These are phyloP conservation scores for Phellopilus nigrolimitatus DNA, from an alignment of 1,284 basidiomycete genomes.

Conservation along the genomic window DNA sequence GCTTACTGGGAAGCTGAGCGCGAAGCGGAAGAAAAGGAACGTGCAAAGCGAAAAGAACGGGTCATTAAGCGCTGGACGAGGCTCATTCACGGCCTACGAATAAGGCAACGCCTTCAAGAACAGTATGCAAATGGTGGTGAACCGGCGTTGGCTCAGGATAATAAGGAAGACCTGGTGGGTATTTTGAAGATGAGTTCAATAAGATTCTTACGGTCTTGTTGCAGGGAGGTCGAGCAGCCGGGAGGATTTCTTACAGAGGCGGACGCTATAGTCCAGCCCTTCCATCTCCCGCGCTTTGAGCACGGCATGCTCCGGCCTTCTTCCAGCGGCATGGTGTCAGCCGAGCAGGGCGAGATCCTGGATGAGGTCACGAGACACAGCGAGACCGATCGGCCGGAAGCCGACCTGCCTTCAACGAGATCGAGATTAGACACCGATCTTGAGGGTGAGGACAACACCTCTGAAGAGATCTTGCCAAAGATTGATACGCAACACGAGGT, in stretches of 20 bases:
- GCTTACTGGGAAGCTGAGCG: constrained; percentile 84
- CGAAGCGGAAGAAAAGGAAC: constrained; percentile 72
- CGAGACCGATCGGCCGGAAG: not conserved
- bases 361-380: not conserved
- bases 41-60: constrained; percentile 71
- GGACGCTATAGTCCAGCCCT: constrained; percentile 70
- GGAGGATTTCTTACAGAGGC: constrained; percentile 66
- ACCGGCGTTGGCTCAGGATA: constrained; percentile 3
- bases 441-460: constrained; percentile 1
- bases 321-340: constrained; percentile 2
- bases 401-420: not conserved
- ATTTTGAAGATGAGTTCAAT: not conserved
- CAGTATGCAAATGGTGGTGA: constrained; percentile 60
- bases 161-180: not conserved
- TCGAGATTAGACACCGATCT: not conserved
- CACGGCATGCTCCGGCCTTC: constrained; percentile 30
- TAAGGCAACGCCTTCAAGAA: constrained; percentile 76
- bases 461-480: constrained; percentile 6
- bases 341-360: constrained; percentile 13
- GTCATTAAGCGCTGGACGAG: constrained; percentile 87
- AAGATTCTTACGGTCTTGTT: not conserved
- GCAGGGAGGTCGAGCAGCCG: constrained; percentile 29
- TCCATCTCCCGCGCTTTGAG: constrained; percentile 58
- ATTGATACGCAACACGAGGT: constrained; percentile 18
- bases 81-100: constrained; percentile 83